Conservation (phyloP, 225 moss, liverwort and hornwort species). For the Polytrichum formosum region DNA sequence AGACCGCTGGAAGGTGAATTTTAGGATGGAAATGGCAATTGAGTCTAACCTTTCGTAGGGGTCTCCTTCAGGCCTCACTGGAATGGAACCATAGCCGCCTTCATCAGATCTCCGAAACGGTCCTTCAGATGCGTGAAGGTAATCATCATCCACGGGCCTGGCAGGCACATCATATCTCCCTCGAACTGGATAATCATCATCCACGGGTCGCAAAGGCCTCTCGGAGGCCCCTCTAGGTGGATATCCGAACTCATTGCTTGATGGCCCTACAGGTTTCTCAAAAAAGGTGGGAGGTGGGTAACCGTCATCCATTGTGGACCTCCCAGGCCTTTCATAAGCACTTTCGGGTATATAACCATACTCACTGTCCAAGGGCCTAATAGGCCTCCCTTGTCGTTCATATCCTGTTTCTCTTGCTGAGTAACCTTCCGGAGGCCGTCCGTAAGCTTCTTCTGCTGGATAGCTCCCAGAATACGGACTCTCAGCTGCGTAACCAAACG, state of each 20-base stretch:
- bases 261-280: conserved; percentile 19
- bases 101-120: background rate
- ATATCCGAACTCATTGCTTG: conserved; percentile 16
- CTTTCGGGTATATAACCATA: conserved; percentile 22
- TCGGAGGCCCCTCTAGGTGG: conserved; percentile 12
- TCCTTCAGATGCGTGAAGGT: conserved; percentile 12
- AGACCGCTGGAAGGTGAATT: no score
- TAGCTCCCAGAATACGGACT: conserved; percentile 21
- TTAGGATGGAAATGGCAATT: no score
- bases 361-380: conserved; percentile 23
- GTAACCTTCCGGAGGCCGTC: conserved; percentile 8
- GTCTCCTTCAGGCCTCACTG: conserved; percentile 22
- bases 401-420: conserved; percentile 5
- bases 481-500: conserved; percentile 25
- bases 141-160: conserved; percentile 18
- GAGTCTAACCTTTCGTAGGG: conserved; percentile 21
- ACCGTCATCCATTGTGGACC: conserved; percentile 25
- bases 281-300: conserved; percentile 25
- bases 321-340: conserved; percentile 26
- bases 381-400: conserved; percentile 10
- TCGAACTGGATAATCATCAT: background rate
- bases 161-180: background rate
- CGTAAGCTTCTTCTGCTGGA: conserved; percentile 16
- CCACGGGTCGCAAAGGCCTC: background rate
- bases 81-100: conserved; percentile 7